These are phyloP conservation scores for Psilocybe subaeruginosa DNA, from an alignment of 768 basidiomycete genomes.

Conservation along the genomic window DNA sequence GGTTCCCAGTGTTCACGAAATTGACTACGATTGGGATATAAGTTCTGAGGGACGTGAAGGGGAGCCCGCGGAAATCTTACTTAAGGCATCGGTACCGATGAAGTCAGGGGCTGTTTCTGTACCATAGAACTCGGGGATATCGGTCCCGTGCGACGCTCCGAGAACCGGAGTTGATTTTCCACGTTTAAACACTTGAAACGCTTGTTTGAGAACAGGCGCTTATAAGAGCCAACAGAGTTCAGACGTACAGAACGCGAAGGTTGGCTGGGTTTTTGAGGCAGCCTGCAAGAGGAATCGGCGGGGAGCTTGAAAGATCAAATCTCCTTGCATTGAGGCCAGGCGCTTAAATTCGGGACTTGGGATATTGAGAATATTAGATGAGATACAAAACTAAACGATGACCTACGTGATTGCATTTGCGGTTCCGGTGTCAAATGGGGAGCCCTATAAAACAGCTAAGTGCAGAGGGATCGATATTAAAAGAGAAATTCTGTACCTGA, in stretches of 20 bases:
- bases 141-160: conserved; percentile 23
- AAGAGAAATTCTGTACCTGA: neutral
- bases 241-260: conserved; percentile 7
- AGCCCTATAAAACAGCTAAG: conserved; percentile 17
- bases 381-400: neutral
- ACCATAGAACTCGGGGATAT: conserved; percentile 21
- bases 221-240: neutral
- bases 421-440: conserved; percentile 27
- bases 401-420: conserved; percentile 26
- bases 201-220: too few species aligned
- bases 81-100: conserved; percentile 21
- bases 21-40: conserved; percentile 11
- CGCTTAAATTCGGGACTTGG: conserved; percentile 43
- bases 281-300: conserved; percentile 37
- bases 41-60: neutral
- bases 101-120: conserved; percentile 15
- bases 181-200: conserved; percentile 32
- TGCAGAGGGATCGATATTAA: neutral
- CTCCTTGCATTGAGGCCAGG: conserved; percentile 41
- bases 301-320: conserved; percentile 36
- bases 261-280: conserved; percentile 16
- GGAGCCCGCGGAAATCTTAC: conserved; percentile 7
- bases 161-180: conserved; percentile 27
- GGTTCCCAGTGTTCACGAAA: conserved; percentile 17
- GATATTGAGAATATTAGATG: too few species aligned